Base-by-base conservation (phyloP, 2,329 filamentous ascomycete species). In the Diaporthe eres region DNA sequence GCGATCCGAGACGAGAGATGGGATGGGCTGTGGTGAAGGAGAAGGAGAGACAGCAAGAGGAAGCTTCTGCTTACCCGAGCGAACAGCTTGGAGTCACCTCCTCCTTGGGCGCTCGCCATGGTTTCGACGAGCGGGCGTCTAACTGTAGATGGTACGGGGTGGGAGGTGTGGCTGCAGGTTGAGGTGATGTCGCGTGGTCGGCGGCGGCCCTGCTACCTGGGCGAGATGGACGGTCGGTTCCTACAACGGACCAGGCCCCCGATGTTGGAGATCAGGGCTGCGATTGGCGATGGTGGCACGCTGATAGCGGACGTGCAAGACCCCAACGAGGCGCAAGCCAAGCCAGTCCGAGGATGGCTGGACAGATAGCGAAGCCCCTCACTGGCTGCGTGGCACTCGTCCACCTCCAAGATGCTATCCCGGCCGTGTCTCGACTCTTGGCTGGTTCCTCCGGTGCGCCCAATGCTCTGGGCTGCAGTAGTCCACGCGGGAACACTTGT, bases 11-110 rank as follows among this genome's bases (percentile, higher is more conserved):
- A 44, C 13, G 63, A 34, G 57, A 53, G 44, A 10, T 55, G 34
- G 53, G 67, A 67, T 67, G 65, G 37, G 49, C 44, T n/a, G 61
- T 53, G 51, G 74, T 60, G 44, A 13, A 39, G 53, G 67, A 47
- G 25, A 9, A 39, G 65, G 55, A 58, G 71, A 67, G 71, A 72
- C 65, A 58, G 70, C 44, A 49, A 57, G 34, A 70, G 31, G 71
- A 61, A 75, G 15, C 65, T 63, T 77, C 77, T 75, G 85, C 90
- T 89, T 91, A 99, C 97, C 89, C 97, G 93, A 85, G 97, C 96
- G 89, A 99, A 99, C 88, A 99, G 93, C 92, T 98, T 98, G 88
- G 97, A 98, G 92, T 98, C 97, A 86, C 97, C 95, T 87, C 94
- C 95, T 85, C 92, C 86, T 78, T 88, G 87, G 77, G 88, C 85